Base-by-base conservation (phyloP, 1,139 yeast genomes). In the Oligophagozyma castellii region DNA sequence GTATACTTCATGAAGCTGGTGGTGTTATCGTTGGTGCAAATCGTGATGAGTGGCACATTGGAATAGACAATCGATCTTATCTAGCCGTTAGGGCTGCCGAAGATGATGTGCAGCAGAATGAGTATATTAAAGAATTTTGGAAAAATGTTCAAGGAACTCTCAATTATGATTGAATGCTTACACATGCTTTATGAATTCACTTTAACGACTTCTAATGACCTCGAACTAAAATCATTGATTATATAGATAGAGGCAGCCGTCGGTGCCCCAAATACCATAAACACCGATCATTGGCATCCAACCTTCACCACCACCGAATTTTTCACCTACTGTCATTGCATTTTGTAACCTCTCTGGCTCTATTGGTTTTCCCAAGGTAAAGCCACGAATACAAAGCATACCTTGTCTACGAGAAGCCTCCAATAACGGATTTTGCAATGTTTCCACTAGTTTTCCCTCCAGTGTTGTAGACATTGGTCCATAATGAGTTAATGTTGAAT, bases 261-360 rank as follows among this genome's bases (percentile, higher is more conserved):
- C 92, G 26, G 54, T 59, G 7, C 84, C 89, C 65, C 76, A 75
- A 26, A 59, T 58, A 0, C 81, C 86, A 22, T 43, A 47, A 2
- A 73, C 55, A 1, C 65, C 63, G 15, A 45, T 39, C 6, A 75
- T 50, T 2, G 70, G 68, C 68, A 71, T 69, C 59, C 75, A 73
- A 5, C 81, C 79, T 33, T 74, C 79, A 13, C 66, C 63, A 18
- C 58, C 64, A 28, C 60, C 56, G 35, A 46, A 35, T 12, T 43
- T 46, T 28, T 44, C 55, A 28, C 54, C 59, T 22, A 48, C 35
- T 4, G 42, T 31, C 6, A 44, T 40, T 3, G 61, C 61, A 3
- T 28, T 28, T 13, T 44, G 36, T 14, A 56, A 31, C 10, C 57
- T 46, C 1, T 42, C 40, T 2, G 35, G 29, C 18, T 53, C 58